Percentiles rank a stretch among this genome's conserved stretches.
Conservation (phyloP, 164 flowering plant genomes). For the Platanus orientalis region DNA sequence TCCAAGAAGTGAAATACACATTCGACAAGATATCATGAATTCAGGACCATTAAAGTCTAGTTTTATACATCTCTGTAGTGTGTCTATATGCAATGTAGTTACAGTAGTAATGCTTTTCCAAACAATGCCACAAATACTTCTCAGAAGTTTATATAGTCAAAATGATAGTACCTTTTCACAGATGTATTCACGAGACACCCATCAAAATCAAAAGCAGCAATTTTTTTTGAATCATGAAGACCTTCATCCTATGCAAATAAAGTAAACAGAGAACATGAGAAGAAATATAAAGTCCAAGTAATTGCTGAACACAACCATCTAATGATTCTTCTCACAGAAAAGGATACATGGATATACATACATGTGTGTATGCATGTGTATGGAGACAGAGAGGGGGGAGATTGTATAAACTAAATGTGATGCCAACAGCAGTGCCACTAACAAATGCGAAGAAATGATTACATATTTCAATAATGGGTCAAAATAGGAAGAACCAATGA, state of each 20-base stretch:
- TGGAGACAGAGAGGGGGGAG: not conserved
- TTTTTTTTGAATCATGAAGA: constrained; percentile 70
- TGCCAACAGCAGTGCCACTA: not conserved
- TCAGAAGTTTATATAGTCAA: not conserved
- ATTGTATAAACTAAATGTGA: not conserved
- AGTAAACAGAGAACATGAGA: not conserved
- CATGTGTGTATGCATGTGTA: not conserved
- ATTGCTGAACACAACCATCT: not conserved
- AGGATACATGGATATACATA: not conserved
- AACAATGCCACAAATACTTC: not conserved
- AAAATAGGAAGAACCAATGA: not conserved
- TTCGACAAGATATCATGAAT: not conserved
- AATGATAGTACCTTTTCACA: constrained; percentile 49
- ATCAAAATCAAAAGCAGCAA: constrained; percentile 99
- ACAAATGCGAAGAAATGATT: not conserved
- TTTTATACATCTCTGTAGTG: not conserved
- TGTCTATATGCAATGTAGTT: not conserved
- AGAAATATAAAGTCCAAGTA: not conserved
- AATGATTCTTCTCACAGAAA: too few species aligned
- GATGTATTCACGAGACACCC: constrained; percentile 88
- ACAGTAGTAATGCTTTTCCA: not conserved
- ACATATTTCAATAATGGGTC: not conserved
- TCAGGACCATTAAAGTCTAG: not conserved
- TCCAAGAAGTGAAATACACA: not conserved
- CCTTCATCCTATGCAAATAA: constrained; percentile 58